Evolutionary conservation across 2,329 filamentous ascomycete genomes (phyloP), one percentile per base, ranked within the genome.

Genomic region (Teratosphaeria destructans): DNA sequence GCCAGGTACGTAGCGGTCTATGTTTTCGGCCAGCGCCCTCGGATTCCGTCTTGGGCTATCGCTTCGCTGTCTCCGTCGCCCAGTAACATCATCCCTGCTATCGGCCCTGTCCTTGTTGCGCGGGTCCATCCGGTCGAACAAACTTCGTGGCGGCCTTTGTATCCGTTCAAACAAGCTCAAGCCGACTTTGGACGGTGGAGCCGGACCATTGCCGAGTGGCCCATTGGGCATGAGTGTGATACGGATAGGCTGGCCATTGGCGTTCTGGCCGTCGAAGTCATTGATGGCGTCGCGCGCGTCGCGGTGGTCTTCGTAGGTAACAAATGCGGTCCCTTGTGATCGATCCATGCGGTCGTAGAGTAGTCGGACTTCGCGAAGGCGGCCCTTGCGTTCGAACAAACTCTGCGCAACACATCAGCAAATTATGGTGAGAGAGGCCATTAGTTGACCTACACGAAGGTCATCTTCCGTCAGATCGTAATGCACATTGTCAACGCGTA

Each of bases 391-490:
- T 62, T 77, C 79, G 73, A 96, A 96, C 2, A 96, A 82, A 64
- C 88, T 89, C 90, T 95, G 43, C 47, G 5, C 11, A 16, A 27
- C 7, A 54, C 8, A 52, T 66, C 35, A 66, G 61, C 52, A 55
- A 27, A 43, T 10, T 5, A 14, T 12, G 37, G 10, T 16, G 1
- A 39, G 37, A 43, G 37, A 12, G 11, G 11, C 52, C 2, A 14
- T 39, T 47, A 23, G 53, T 23, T 49, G n/a, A 66, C 76, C 57
- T 78, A 95, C 90, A 69, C 88, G 82, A 58, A 96, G 81, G 70
- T 96, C 92, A 43, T 87, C 85, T 73, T 93, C 85, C 12, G 88
- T 92, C 63, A 96, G 81, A 62, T 96, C 92, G 74, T 95, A 96
- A 74, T 96, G 92, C 60, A 96, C 78, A 72, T 96, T 96, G 62